Base-by-base conservation (phyloP, 768 basidiomycete species). In the Pleurotus salmoneostramineus region DNA sequence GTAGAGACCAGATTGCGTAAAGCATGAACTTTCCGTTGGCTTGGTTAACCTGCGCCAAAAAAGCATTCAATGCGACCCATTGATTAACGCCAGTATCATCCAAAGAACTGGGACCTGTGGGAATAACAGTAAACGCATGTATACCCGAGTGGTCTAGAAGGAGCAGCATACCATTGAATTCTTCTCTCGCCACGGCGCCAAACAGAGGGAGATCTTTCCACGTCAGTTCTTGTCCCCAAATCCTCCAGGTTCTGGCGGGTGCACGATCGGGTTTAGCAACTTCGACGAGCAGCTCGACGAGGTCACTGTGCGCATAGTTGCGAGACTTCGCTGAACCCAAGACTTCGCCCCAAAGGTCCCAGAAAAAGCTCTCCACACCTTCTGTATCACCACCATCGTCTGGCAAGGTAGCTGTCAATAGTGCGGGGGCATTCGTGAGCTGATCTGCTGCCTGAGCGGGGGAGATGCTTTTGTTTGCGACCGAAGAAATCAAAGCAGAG, bases 1-100 rank as follows among this genome's bases (percentile, higher is more conserved):
- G 52, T 31, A 55, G n/a, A 5, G 52, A 14, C 52, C 52, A 55
- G 11, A 55, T 55, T 17, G 52, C 52, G 40, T 55, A 55, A 10
- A 55, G 31, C 52, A 55, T 55, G 40, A 55, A 55, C 31, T 36
- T 3, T 14, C 27, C 17, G 21, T 55, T 43, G 0, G 52, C 52
- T 10, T 43, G 37, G 14, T 36, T 55, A 0, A 55, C 37, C n/a
- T 31, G 15, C 7, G 52, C 52, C 11, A 55, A n/a, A 27, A 55
- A 55, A 5, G n/a, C 52, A 27, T 55, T 55, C 21, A 40, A 17
- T 40, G 7, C 35, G 3, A 55, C 52, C 52, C 52, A 55, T 4
- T 43, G 7, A 7, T 55, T 33, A 8, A 31, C 40, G 3, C 34
- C 52, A 6, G n/a, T 36, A 1, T 36, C 5, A 42, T 55, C 40